These are phyloP conservation scores for Neurospora pannonica DNA, from an alignment of 495 filamentous ascomycete genomes.

Conservation along the genomic window DNA sequence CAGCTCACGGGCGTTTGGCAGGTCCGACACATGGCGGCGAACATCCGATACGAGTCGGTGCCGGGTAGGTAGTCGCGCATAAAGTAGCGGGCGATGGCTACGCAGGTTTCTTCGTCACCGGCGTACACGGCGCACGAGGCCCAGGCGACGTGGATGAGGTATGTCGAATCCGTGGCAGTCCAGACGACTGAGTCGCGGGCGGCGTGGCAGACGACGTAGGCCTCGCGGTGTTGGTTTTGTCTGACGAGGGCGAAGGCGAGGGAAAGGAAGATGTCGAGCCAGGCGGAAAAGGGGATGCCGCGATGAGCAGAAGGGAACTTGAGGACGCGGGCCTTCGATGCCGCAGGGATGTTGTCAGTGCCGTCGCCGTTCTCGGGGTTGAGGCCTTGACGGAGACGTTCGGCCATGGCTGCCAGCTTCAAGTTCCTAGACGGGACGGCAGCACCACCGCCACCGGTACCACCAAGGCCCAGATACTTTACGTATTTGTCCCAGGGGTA, in stretches of 20 bases:
- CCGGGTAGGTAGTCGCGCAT: conserved; percentile 79
- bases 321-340: conserved; percentile 1
- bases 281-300: conserved; percentile 67
- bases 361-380: conserved; percentile 21
- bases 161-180: conserved; percentile 55
- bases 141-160: conserved; percentile 72
- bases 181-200: conserved; percentile 72
- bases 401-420: conserved; percentile 63
- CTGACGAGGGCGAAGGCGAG: conserved; percentile 68
- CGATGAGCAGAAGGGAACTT: conserved; percentile 57
- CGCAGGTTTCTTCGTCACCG: conserved; percentile 69
- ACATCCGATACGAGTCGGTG: conserved; percentile 76
- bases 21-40: conserved; percentile 58
- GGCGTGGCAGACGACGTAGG: conserved; percentile 67
- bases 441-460: conserved; percentile 36
- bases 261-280: conserved; percentile 86
- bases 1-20: conserved; percentile 48
- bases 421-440: conserved; percentile 39
- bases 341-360: background rate
- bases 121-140: conserved; percentile 73
- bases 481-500: conserved; percentile 66
- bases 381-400: conserved; percentile 47
- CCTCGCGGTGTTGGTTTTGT: conserved; percentile 43
- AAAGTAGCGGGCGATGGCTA: conserved; percentile 64
- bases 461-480: conserved; percentile 56